Evolutionary conservation across 2,329 filamentous ascomycete genomes (phyloP).

Genomic region (Trichoderma atroviride): DNA sequence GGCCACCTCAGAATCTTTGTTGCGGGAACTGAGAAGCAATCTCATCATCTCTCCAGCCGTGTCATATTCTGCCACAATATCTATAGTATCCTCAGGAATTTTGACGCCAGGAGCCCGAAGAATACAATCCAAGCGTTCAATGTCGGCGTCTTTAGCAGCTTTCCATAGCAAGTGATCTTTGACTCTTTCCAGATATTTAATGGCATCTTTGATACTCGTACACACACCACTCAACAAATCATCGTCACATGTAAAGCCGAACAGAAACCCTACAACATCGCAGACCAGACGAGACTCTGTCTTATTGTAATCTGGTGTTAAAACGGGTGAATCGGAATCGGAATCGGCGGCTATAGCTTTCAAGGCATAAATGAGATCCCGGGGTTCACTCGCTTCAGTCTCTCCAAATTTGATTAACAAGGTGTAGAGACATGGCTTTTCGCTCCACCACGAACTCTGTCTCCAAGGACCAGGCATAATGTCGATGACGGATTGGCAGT

Average conservation of each 20-base stretch:
- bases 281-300: neutral
- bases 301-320: neutral
- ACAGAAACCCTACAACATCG: neutral
- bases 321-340: neutral
- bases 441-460: neutral
- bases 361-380: constrained; percentile 3
- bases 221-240: neutral
- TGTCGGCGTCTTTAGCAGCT: neutral
- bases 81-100: neutral
- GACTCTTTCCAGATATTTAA: neutral
- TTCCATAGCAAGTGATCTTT: neutral
- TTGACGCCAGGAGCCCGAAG: neutral
- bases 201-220: neutral
- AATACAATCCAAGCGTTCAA: neutral
- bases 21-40: neutral
- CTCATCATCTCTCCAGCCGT: neutral
- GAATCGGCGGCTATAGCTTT: neutral
- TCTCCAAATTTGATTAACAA: neutral
- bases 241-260: neutral
- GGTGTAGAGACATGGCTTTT: neutral
- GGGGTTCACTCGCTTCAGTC: neutral
- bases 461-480: constrained; percentile 6
- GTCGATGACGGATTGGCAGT: neutral
- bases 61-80: neutral
- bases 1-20: neutral